Base-by-base conservation (phyloP, 805 yeast species). In the Pichia membranifaciens region DNA sequence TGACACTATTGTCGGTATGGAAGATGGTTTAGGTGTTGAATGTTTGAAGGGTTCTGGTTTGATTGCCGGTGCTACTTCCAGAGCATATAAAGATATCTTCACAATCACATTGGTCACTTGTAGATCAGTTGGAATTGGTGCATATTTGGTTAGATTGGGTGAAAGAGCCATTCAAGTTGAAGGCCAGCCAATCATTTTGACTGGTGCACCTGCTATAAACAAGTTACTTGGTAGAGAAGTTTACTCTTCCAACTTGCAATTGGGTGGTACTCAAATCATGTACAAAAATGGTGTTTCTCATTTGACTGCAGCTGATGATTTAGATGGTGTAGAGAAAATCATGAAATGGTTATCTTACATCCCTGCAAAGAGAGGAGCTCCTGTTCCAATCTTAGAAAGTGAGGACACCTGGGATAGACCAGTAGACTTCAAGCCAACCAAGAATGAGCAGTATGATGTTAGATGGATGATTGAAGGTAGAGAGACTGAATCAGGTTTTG, bases 121-220 rank as follows among this genome's bases (percentile, higher is more conserved):
- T 74, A 84, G 99, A 77, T 90, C 98, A 44, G 99, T 93, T 61
- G 99, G 99, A 83, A 93, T 93, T 67, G 99, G 99, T 75, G 99
- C 99, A 40, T 93, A 93, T 66, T 76, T 93, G 65, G 99, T 93
- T 37, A 85, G 99, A 71, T 78, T 93, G 57, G 99, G 99, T 62
- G 98, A 93, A 76, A 85, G 99, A 76, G 95, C 98, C 38, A 90
- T 93, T 60, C 99, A 93, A 73, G 86, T 93, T 59, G 97, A 93
- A 68, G 99, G 99, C 38, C 98, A 93, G 71, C 99, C 99, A 47
- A 88, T 93, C 59, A 91, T 93, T 58, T 82, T 93, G 63, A 93
- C 99, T 48, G 99, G 99, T 78, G 99, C 99, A 49, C 97, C 96
- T 44, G 97, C 99, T 49, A 88, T 93, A 67, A 93, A 93, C 77